phyloP scores from a whole-genome alignment of 2,329 filamentous ascomycete species.

The Cytospora chrysosperma region DNA sequence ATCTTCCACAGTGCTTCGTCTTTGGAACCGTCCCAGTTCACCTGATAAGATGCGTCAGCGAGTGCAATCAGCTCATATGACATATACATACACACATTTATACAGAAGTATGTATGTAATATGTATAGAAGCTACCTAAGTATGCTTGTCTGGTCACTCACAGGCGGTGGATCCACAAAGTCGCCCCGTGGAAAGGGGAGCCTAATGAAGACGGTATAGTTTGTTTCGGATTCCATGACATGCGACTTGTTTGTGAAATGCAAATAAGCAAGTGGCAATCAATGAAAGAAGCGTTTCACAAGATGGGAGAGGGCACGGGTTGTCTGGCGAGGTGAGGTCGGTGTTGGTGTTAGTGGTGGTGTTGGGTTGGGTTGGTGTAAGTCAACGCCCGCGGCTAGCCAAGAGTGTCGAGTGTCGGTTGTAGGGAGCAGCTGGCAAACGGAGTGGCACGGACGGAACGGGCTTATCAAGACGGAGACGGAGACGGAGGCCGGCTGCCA shows the following conservation, averaged over 20 bases:
- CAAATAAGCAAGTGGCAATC: too few relatives aligned
- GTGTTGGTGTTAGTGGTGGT: not conserved
- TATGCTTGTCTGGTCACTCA: too few relatives aligned
- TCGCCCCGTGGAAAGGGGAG: slow-evolving; percentile 84
- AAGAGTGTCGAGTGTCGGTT: not conserved
- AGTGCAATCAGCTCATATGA: too few relatives aligned
- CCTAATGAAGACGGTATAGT: slow-evolving; percentile 77
- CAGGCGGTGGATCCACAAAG: slow-evolving; percentile 87
- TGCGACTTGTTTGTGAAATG: not conserved
- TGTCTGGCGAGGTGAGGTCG: not conserved
- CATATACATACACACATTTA: too few relatives aligned
- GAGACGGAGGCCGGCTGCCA: not conserved
- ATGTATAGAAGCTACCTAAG: too few relatives aligned
- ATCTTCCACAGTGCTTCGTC: slow-evolving; percentile 90
- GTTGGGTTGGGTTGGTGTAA: not conserved
- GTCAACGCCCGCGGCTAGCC: not conserved
- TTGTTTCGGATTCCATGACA: slow-evolving; percentile 45
- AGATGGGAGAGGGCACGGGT: not conserved
- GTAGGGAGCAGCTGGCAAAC: not conserved
- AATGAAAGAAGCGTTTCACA: not conserved
- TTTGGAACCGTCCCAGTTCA: slow-evolving; percentile 84
- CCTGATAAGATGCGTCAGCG: slow-evolving; percentile 46
- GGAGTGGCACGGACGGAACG: too few relatives aligned
- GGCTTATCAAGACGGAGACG: slow-evolving; percentile 7
- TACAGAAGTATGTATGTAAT: too few relatives aligned